Percentiles rank a stretch among this genome's conserved stretches.
Evolutionary conservation across 257 asterid species (phyloP).

Genomic region (Solanum verrucosum): DNA sequence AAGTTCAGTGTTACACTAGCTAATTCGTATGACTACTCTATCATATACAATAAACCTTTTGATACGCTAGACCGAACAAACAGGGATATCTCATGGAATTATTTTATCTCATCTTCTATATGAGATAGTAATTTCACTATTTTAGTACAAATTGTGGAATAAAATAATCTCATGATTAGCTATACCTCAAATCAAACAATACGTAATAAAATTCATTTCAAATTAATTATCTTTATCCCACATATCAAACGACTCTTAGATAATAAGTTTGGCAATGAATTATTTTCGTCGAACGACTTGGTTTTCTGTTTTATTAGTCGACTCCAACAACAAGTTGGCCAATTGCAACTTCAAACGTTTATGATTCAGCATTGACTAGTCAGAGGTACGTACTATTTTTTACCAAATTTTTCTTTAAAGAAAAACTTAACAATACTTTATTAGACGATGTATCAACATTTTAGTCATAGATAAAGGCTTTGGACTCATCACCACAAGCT

Average conservation of each 20-base stretch:
- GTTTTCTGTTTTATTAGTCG: neutral
- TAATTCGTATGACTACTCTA: neutral
- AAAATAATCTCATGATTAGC: no score
- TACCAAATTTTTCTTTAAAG: neutral
- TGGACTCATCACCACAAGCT: no score
- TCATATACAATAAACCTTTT: neutral
- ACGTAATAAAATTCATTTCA: fast-evolving
- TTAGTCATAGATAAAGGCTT: neutral
- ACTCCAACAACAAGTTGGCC: neutral
- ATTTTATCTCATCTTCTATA: no score
- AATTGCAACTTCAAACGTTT: neutral
- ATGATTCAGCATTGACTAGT: neutral
- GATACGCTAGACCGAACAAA: no score
- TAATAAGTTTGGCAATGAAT: neutral
- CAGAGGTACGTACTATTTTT: neutral
- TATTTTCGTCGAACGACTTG: neutral
- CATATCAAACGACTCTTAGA: no score
- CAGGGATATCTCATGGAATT: no score
- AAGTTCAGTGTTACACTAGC: neutral
- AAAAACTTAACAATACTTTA: neutral
- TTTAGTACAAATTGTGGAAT: no score
- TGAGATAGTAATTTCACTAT: no score
- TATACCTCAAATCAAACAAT: neutral
- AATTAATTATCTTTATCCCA: no score
- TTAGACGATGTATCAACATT: neutral